A percentile compares a stretch with the other conserved stretches of the same genome.
Conservation (phyloP, 1,284 basidiomycete species). For the Earliella scabrosa region DNA sequence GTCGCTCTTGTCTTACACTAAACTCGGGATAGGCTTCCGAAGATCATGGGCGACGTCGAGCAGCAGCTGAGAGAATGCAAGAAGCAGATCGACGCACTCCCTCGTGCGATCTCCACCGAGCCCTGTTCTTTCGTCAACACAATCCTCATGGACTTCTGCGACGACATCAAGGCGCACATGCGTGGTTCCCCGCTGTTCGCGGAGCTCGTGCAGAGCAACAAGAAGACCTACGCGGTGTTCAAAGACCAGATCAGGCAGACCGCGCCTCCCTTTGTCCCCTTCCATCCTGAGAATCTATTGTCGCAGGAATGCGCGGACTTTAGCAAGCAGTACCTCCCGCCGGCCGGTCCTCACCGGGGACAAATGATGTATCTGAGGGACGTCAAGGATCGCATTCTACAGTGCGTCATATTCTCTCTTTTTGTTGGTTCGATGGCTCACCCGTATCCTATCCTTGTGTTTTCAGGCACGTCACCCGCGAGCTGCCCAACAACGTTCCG, state of each 20-base stretch:
- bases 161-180: conserved; percentile 40
- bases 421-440: too few relatives aligned
- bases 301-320: too few relatives aligned
- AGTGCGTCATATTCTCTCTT: conserved; percentile 12
- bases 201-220: conserved; percentile 41
- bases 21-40: background rate
- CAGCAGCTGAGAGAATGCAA: conserved; percentile 39
- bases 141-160: conserved; percentile 50
- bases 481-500: conserved; percentile 55
- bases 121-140: conserved; percentile 50
- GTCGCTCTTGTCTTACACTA: background rate
- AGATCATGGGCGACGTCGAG: conserved; percentile 48
- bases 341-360: too few relatives aligned
- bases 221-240: conserved; percentile 38
- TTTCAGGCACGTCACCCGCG: conserved; percentile 51
- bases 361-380: background rate
- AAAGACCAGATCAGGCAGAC: conserved; percentile 42
- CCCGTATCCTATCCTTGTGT: background rate
- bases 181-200: conserved; percentile 39
- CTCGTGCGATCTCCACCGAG: conserved; percentile 42
- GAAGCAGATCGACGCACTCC: conserved; percentile 36
- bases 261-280: conserved; percentile 41
- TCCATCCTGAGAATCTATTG: too few relatives aligned
- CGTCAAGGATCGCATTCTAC: conserved; percentile 20
- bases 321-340: too few relatives aligned